Percentiles rank a stretch among this genome's conserved stretches.
Conservation (phyloP, 768 basidiomycete species). For the Chalciporus pseudorubinellus region DNA sequence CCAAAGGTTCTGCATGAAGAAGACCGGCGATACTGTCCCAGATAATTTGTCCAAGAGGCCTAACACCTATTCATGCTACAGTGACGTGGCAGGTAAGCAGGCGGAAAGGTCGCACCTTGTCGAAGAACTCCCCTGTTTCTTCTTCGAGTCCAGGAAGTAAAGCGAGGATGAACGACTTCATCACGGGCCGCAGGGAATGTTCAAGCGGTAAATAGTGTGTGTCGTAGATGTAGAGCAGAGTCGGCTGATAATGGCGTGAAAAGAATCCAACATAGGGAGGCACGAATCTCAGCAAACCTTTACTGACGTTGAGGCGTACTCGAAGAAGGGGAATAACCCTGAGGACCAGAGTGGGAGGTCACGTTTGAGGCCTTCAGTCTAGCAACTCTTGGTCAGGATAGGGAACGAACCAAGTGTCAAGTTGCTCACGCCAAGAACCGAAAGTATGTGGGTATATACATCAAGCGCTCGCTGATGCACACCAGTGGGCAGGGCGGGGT, state of each 20-base stretch:
- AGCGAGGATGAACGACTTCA: slow-evolving; percentile 93
- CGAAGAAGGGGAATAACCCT: slow-evolving; percentile 97
- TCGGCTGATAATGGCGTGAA: slow-evolving; percentile 50
- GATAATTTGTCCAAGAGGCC: slow-evolving; percentile 78
- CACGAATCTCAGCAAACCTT: slow-evolving; percentile 52
- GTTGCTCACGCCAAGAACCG: slow-evolving; percentile 78
- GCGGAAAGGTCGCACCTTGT: slow-evolving; percentile 51
- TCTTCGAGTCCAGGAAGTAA: slow-evolving; percentile 95
- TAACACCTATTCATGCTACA: slow-evolving; percentile 56
- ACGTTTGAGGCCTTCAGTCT: slow-evolving; percentile 83
- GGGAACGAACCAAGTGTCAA: neutral
- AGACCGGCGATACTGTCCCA: slow-evolving; percentile 77
- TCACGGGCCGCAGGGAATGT: slow-evolving; percentile 75
- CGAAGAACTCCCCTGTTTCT: slow-evolving; percentile 96
- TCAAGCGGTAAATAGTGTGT: slow-evolving; percentile 89
- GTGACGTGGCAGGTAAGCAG: neutral
- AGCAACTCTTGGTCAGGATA: slow-evolving; percentile 9
- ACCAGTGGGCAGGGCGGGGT: slow-evolving; percentile 95
- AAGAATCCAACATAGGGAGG: neutral
- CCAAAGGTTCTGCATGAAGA: slow-evolving; percentile 97
- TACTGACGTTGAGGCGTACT: slow-evolving; percentile 98
- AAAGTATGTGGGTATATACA: slow-evolving; percentile 89
- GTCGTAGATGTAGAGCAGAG: slow-evolving; percentile 88
- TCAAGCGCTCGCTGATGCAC: slow-evolving; percentile 96
- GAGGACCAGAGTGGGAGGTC: slow-evolving; percentile 94